A percentile compares a stretch with the other conserved stretches of the same genome.
These are phyloP conservation scores for Anisodus acutangulus DNA, from an alignment of 257 asterid species.

Conservation along the genomic window DNA sequence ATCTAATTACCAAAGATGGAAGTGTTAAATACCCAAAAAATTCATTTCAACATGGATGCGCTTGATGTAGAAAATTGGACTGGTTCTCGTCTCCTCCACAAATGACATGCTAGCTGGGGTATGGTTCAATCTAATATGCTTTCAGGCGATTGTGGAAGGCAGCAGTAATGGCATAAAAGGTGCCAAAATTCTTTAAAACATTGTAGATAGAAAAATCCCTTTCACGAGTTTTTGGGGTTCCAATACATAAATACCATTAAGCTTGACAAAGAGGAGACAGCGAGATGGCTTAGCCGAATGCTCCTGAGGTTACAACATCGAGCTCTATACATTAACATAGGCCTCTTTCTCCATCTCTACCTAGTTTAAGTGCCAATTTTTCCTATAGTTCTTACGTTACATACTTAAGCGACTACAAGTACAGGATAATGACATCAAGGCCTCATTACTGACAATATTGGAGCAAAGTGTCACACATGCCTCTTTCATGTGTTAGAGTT, in stretches of 20 bases:
- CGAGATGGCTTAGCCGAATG: not conserved
- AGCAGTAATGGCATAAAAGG: conserved; percentile 11
- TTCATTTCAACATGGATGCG: not conserved
- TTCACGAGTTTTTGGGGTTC: conserved; percentile 20
- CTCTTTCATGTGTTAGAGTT: not conserved
- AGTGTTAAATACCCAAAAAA: not conserved
- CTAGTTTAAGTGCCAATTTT: not conserved
- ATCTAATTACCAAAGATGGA: not conserved
- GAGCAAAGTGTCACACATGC: not conserved
- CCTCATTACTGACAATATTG: not conserved
- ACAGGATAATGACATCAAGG: conserved; percentile 23
- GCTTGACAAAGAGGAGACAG: conserved; percentile 1
- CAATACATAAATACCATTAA: not conserved
- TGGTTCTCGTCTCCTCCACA: not conserved
- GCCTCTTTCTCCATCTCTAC: conserved; percentile 17
- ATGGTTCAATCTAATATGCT: not conserved
- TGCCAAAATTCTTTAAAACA: not conserved
- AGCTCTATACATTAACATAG: conserved; percentile 20
- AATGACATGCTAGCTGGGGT: conserved; percentile 20
- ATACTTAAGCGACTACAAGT: conserved; percentile 13
- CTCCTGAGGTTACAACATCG: not conserved
- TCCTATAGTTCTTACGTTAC: not conserved
- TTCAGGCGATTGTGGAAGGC: not conserved
- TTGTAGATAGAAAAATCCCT: not conserved
- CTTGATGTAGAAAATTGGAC: not conserved